Evolutionary conservation across 108 stramenopile genomes (phyloP).

Genomic region (Skeletonema marinoi): DNA sequence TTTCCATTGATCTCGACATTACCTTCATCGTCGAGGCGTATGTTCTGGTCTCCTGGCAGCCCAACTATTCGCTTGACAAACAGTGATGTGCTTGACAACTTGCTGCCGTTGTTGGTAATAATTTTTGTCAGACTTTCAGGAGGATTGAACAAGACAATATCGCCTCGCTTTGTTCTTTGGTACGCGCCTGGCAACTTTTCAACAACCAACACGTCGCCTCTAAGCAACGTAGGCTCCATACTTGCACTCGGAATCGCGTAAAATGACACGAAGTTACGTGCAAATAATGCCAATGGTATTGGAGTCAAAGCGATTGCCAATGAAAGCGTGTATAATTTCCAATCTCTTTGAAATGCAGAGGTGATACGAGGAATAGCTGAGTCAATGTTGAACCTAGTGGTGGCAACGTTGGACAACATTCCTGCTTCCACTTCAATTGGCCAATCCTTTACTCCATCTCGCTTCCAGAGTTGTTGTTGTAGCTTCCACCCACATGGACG

Average conservation of each 20-base stretch:
- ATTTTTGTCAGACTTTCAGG: constrained; percentile 48
- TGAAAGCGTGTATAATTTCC: constrained; percentile 29
- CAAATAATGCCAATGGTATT: constrained; percentile 34
- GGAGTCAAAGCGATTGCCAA: constrained; percentile 51
- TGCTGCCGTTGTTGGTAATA: constrained; percentile 32
- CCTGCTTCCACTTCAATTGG: constrained; percentile 51
- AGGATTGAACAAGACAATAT: constrained; percentile 60
- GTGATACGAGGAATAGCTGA: constrained; percentile 45
- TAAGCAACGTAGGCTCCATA: constrained; percentile 57
- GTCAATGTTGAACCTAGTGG: constrained; percentile 47
- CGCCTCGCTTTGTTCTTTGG: constrained; percentile 39
- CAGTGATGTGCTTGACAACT: constrained; percentile 37
- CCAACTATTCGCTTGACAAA: constrained; percentile 52
- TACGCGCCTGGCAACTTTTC: constrained; percentile 55
- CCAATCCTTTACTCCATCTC: constrained; percentile 46
- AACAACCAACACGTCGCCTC: constrained; percentile 55
- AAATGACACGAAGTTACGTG: constrained; percentile 38
- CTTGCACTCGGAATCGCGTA: constrained; percentile 50
- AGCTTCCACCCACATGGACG: constrained; percentile 62
- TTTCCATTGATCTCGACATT: constrained; percentile 28
- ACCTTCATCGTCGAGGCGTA: constrained; percentile 23
- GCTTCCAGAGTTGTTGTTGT: constrained; percentile 50
- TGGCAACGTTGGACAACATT: constrained; percentile 24
- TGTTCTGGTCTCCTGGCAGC: constrained; percentile 41
- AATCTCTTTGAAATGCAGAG: constrained; percentile 54